Evolutionary conservation across 768 basidiomycete genomes (phyloP), one percentile per base, ranked within the genome.

Genomic region (Trametes maxima): DNA sequence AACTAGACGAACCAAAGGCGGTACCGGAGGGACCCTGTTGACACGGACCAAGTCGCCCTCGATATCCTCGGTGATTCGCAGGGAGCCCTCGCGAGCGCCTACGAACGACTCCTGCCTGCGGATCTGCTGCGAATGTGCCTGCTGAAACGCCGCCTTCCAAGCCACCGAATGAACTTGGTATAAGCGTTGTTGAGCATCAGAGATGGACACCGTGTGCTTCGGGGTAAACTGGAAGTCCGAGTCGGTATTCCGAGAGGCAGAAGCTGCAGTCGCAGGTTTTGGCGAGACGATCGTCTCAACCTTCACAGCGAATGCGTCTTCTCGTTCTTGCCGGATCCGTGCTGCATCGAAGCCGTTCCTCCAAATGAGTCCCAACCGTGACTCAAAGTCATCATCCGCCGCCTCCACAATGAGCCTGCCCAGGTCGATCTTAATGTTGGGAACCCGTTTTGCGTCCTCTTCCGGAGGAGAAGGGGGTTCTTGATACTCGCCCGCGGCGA

Each of bases 311-410:
- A 96, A 96, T 1, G 90, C 92, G 35, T 87, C 85, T 58, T 94
- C 90, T 0, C 94, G 83, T 51, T 87, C 89, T 46, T 86, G 73
- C 33, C 95, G 79, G 14, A 84, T 80, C 53, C 80, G 82, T 42
- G 87, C 86, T 49, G 94, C 94, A 40, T 85, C 83, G 39, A 82
- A 74, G 0, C 93, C 94, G 49, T 85, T 82, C 60, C 83, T 79
- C 80, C 85, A 91, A 33, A 93, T 90, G 10, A 89, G 77, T 37
- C 85, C 89, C 19, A 97, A 74, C 60, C 80, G 84, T 16, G 83
- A 81, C 73, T 98, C 95, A 58, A 97, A 85, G 1, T 87, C 83
- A 67, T 94, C 91, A 72, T 98, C 95, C 22, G 86, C 84, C 24
- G 87, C 87, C 73, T 97, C 94, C 10, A 92, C 68, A 49, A 84